Conservation (phyloP, 768 basidiomycete species). For the Suillus paluster region DNA sequence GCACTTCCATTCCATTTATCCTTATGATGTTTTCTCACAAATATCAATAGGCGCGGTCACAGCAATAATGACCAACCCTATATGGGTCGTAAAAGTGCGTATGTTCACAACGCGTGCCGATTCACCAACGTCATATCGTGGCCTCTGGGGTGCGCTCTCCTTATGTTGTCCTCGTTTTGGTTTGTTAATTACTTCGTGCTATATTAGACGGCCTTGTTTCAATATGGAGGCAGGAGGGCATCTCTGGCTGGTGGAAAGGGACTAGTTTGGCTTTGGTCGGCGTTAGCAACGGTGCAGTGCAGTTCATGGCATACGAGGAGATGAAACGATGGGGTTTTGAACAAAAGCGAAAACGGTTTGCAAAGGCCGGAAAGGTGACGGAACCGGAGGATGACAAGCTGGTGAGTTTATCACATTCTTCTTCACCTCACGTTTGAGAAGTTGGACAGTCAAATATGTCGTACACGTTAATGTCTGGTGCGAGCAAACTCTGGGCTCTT, state of each 20-base stretch:
- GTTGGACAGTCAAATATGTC: constrained; percentile 77
- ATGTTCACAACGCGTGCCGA: constrained; percentile 85
- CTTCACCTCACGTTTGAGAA: constrained; percentile 5
- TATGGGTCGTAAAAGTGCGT: constrained; percentile 97
- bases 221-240: constrained; percentile 76
- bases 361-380: constrained; percentile 65
- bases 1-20: constrained; percentile 41
- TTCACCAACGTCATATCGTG: constrained; percentile 75
- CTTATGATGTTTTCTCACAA: constrained; percentile 15
- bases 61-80: constrained; percentile 93
- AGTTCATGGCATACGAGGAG: constrained; percentile 96
- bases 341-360: constrained; percentile 67
- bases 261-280: constrained; percentile 89
- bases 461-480: constrained; percentile 91
- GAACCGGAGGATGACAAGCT: constrained; percentile 81
- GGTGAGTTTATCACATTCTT: constrained; percentile 49
- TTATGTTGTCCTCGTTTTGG: background rate
- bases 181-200: too few relatives aligned
- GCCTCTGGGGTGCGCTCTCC: constrained; percentile 64
- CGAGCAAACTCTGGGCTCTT: constrained; percentile 86
- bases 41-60: constrained; percentile 78
- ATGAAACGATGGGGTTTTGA: constrained; percentile 92
- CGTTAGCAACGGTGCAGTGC: constrained; percentile 92
- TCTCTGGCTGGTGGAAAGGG: constrained; percentile 83
- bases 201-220: constrained; percentile 68